A percentile compares a stretch with the other conserved stretches of the same genome.
Conservation (phyloP, 2,329 filamentous ascomycete species). For the Fusarium sp. region DNA sequence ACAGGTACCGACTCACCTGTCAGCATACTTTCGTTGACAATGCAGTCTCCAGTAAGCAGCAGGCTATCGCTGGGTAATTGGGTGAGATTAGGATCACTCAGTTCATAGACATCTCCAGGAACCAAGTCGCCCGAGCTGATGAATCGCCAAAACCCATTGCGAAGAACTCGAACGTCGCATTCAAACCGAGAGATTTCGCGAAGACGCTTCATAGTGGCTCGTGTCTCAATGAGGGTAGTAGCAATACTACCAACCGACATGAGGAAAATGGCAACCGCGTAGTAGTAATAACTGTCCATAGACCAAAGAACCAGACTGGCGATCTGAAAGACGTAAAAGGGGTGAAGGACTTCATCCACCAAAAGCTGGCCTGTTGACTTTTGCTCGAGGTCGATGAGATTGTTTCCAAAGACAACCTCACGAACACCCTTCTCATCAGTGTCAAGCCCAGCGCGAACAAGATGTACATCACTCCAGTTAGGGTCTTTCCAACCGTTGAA, state of each 20-base stretch:
- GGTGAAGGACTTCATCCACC: slow-evolving; percentile 94
- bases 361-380: slow-evolving; percentile 86
- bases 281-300: slow-evolving; percentile 96
- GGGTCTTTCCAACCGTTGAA: slow-evolving; percentile 96
- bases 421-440: slow-evolving; percentile 87
- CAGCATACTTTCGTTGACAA: slow-evolving; percentile 99
- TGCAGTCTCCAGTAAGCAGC: slow-evolving; percentile 91
- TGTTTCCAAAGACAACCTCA: slow-evolving; percentile 87
- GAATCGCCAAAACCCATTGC: slow-evolving; percentile 95
- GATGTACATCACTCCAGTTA: slow-evolving; percentile 80
- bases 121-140: slow-evolving; percentile 89
- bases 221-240: slow-evolving; percentile 89
- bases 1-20: slow-evolving; percentile 98
- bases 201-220: slow-evolving; percentile 88
- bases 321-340: slow-evolving; percentile 98
- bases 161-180: slow-evolving; percentile 91
- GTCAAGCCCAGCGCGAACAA: slow-evolving; percentile 82
- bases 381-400: slow-evolving; percentile 92
- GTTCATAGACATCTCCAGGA: slow-evolving; percentile 95
- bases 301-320: slow-evolving; percentile 96
- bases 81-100: slow-evolving; percentile 89
- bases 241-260: slow-evolving; percentile 94
- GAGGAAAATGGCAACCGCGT: slow-evolving; percentile 91
- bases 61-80: slow-evolving; percentile 95
- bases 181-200: slow-evolving; percentile 94